Percentiles rank a stretch among this genome's conserved stretches.
Conservation (phyloP, 2,329 filamentous ascomycete species). For the Diaporthe sp. region DNA sequence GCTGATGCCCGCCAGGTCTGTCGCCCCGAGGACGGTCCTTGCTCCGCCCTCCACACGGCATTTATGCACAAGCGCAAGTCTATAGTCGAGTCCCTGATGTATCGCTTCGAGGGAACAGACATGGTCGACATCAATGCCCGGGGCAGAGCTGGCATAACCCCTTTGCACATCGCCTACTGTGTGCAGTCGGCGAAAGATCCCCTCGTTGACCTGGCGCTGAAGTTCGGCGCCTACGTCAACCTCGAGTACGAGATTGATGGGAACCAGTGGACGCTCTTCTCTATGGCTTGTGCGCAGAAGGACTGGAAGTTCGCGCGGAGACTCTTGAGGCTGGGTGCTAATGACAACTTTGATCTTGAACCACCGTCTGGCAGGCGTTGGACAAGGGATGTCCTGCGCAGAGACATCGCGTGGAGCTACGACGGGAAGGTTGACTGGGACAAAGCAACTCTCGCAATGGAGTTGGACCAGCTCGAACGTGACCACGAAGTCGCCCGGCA, state of each 20-base stretch:
- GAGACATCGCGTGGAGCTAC: neutral
- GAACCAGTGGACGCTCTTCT: neutral
- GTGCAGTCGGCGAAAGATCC: neutral
- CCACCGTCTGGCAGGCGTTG: neutral
- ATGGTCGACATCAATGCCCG: conserved; percentile 2
- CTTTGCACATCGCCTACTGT: conserved; percentile 11
- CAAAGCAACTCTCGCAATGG: neutral
- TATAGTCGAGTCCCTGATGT: neutral
- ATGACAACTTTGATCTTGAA: neutral
- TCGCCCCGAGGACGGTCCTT: neutral
- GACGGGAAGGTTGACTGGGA: neutral
- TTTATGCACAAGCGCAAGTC: neutral
- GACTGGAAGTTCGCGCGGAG: neutral
- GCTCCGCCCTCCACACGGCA: neutral
- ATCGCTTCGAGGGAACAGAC: neutral
- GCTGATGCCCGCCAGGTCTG: neutral
- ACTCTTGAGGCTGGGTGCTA: neutral
- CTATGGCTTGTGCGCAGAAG: neutral
- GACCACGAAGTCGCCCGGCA: neutral
- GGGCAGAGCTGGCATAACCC: neutral
- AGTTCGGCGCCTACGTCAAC: conserved; percentile 2
- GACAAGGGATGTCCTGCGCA: neutral
- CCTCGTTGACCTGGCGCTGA: neutral
- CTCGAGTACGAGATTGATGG: neutral
- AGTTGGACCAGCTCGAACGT: neutral